Percentiles rank a stretch among this genome's conserved stretches.
These are phyloP conservation scores for Amanita polypyramis DNA, from an alignment of 768 basidiomycete genomes.

Conservation along the genomic window DNA sequence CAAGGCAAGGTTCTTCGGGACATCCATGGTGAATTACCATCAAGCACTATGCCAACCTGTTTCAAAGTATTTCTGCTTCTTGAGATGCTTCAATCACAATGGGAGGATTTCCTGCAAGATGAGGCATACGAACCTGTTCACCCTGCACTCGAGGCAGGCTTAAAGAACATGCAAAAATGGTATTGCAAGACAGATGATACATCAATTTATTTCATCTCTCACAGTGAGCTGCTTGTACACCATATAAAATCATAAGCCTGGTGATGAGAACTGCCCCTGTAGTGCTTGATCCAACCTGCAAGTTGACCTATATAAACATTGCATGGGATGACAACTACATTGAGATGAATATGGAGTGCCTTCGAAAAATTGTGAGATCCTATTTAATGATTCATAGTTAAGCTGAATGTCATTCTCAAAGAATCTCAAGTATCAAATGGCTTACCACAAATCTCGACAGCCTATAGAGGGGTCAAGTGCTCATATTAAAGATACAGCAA, in stretches of 20 bases:
- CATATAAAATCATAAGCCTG: no score
- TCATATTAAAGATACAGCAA: background rate
- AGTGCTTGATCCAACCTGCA: constrained; percentile 9
- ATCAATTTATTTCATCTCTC: background rate
- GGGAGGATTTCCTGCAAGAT: constrained; percentile 1
- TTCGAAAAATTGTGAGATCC: background rate
- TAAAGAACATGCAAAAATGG: constrained; percentile 8
- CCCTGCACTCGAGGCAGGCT: constrained; percentile 7
- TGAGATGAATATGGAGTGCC: background rate
- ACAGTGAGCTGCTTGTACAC: background rate
- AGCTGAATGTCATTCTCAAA: background rate
- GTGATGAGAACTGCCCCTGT: no score
- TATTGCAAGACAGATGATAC: background rate
- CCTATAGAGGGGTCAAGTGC: no score
- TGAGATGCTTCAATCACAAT: constrained; percentile 6
- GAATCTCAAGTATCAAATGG: background rate
- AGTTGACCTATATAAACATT: constrained; percentile 1
- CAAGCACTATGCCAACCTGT: constrained; percentile 6
- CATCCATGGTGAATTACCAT: constrained; percentile 7
- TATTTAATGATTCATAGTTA: background rate
- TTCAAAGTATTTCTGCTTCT: constrained; percentile 6
- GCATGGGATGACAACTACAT: constrained; percentile 4
- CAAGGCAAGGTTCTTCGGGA: background rate
- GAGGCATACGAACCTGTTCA: constrained; percentile 4
- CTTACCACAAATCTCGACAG: no score